Base-by-base conservation (phyloP, 208 protist species). In the Dictyostelium gargantuum region DNA sequence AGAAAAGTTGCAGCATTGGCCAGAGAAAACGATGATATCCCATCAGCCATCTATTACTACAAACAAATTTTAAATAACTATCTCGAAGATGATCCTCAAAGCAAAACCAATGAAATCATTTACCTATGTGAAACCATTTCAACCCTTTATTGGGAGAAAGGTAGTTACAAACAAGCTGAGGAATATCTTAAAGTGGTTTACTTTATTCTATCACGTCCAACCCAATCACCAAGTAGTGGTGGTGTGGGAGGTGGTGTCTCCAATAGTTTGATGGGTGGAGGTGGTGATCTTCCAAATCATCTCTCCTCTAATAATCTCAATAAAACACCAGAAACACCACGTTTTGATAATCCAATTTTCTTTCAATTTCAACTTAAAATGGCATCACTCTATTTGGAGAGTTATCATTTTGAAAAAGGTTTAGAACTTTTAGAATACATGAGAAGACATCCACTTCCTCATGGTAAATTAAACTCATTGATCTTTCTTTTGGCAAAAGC, bases 321-420 rank as follows among this genome's bases (percentile, higher is more conserved):
- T 40, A 76, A 15, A 76, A n/a, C 26, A 8, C 38, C 38, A 3
- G 50, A 68, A 3, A 35, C 50, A 29, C 75, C 72, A 26, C 74
- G 79, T 35, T 92, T 85, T 21, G 86, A 92, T 50, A 80, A 92
- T 40, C 75, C 86, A 32, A 75, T 89, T 0, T 92, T 84, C 35
- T 92, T 92, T 50, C 58, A 84, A 38, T 52, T 84, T 21, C 86
- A 92, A n/a, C 21, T 92, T 17, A 80, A 92, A 29, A 48, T 92
- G 11, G 76, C 77, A 10, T 50, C 76, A 10, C 63, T 92, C 21
- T 92, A 92, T 11, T 50, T 92, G 8, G 86, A 92, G 23, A 76
- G 56, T 29, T 92, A 92, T 52, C 75, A 81, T n/a, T 85, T 84
- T 42, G 86, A 92, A 54, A 84, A 84, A 21, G 86, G 86, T 40